phyloP scores from a whole-genome alignment of 805 yeast species.

The Deakozyma indianensis region DNA sequence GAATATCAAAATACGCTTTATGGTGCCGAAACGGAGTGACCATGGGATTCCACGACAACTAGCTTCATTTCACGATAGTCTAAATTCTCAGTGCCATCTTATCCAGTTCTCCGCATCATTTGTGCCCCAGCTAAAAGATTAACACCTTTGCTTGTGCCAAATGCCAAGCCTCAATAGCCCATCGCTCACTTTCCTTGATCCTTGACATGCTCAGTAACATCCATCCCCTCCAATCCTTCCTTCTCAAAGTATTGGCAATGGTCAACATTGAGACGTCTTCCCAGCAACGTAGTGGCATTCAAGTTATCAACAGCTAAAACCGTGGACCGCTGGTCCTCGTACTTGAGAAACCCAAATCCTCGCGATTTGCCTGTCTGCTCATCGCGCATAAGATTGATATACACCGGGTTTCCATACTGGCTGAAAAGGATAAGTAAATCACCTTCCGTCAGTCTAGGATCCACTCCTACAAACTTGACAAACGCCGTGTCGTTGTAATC shows the following conservation, averaged over 20 bases:
- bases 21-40: too few relatives aligned
- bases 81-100: too few relatives aligned
- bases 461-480: constrained; percentile 60
- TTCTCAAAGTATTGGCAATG: constrained; percentile 50
- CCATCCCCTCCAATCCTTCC: constrained; percentile 20
- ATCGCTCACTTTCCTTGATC: not conserved
- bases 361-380: constrained; percentile 46
- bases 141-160: too few relatives aligned
- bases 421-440: constrained; percentile 71
- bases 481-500: constrained; percentile 69
- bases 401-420: constrained; percentile 80
- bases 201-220: constrained; percentile 1
- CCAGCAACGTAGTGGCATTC: constrained; percentile 49
- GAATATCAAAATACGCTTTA: too few relatives aligned
- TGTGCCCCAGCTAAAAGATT: too few relatives aligned
- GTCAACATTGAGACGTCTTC: constrained; percentile 45
- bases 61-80: too few relatives aligned
- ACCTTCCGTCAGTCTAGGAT: constrained; percentile 50
- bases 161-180: too few relatives aligned
- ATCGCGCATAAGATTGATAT: constrained; percentile 56
- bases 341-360: constrained; percentile 74
- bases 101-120: too few relatives aligned
- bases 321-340: constrained; percentile 67
- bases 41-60: too few relatives aligned
- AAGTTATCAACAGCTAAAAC: constrained; percentile 80